Base-by-base conservation (phyloP, 2,329 filamentous ascomycete genomes). In the Chaetothyriales sp. region DNA sequence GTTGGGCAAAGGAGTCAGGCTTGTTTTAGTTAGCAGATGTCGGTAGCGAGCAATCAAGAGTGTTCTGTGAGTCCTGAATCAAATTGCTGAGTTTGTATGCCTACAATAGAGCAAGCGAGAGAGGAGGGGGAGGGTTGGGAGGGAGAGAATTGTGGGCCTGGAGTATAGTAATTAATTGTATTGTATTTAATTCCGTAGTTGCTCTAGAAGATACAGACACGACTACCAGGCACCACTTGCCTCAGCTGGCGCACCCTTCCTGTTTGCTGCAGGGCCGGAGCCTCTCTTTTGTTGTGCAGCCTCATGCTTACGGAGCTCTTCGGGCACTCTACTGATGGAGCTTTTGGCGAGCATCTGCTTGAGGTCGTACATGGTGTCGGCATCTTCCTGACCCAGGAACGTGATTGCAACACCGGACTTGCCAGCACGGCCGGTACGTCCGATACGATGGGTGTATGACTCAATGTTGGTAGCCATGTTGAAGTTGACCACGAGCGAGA, bases 341-440 rank as follows among this genome's bases (percentile, higher is more conserved):
- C 85, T 92, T 77, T 96, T 96, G 62, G 78, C 82, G 28, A 98
- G 78, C 79, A 98, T 96, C 73, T 95, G 87, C 70, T 87, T 90
- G 56, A 98, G 72, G 64, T 98, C 92, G 66, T 94, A 75, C 76
- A 96, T 73, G 20, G 90, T 83, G 65, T 95, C 92, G 1, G 77
- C 65, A 70, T 98, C 92, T 69, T 96, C 92, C 60, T 79, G 83
- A 53, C 88, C 90, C 62, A 96, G 68, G 73, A 98, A 98, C 0
- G 92, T 98, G 56, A 98, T 92, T 2, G 92, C 86, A 48, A 95
- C 82, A 82, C 92, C 92, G 60, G 79, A 89, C 78, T 96, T 96
- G 55, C 92, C 92, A 1, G 92, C 92, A 81, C 92, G 84, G 75
- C 92, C 92, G 1, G 92, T 98, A 71, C 92, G 84, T 67, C 92